Percentiles rank a stretch among this genome's conserved stretches.
phyloP scores from a whole-genome alignment of 1,139 yeast species.

The Schizosaccharomyces versatilis region DNA sequence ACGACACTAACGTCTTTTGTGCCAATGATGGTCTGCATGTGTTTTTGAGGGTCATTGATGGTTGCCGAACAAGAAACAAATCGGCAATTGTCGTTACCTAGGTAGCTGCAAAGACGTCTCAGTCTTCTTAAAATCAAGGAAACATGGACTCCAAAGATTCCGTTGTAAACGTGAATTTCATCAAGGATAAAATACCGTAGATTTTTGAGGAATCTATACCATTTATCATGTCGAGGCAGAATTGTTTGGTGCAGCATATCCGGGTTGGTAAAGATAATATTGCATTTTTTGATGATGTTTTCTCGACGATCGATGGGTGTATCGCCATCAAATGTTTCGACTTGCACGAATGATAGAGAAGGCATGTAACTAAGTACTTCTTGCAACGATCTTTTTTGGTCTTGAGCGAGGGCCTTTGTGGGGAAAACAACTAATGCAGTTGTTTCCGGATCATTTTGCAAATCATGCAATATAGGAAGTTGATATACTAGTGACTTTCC shows the following conservation, averaged over 20 bases:
- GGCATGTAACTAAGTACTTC: conserved; percentile 26
- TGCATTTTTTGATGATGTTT: conserved; percentile 36
- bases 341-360: conserved; percentile 20
- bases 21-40: conserved; percentile 56
- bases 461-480: conserved; percentile 43
- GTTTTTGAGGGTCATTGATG: conserved; percentile 43
- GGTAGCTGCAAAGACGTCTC: conserved; percentile 33
- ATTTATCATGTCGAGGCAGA: conserved; percentile 48
- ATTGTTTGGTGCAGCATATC: conserved; percentile 78
- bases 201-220: conserved; percentile 46
- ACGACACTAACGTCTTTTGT: conserved; percentile 24
- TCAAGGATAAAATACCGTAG: conserved; percentile 65
- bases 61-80: conserved; percentile 92
- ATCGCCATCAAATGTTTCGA: conserved; percentile 86
- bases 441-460: conserved; percentile 29
- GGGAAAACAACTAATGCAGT: conserved; percentile 84
- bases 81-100: conserved; percentile 31
- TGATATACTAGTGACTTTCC: conserved; percentile 89
- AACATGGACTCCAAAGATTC: conserved; percentile 81
- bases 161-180: conserved; percentile 73
- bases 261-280: conserved; percentile 79
- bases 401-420: conserved; percentile 92
- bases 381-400: conserved; percentile 60
- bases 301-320: conserved; percentile 38
- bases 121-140: conserved; percentile 64